Base-by-base conservation (phyloP, 2,329 filamentous ascomycete genomes). In the Pseudogymnoascus sp. region DNA sequence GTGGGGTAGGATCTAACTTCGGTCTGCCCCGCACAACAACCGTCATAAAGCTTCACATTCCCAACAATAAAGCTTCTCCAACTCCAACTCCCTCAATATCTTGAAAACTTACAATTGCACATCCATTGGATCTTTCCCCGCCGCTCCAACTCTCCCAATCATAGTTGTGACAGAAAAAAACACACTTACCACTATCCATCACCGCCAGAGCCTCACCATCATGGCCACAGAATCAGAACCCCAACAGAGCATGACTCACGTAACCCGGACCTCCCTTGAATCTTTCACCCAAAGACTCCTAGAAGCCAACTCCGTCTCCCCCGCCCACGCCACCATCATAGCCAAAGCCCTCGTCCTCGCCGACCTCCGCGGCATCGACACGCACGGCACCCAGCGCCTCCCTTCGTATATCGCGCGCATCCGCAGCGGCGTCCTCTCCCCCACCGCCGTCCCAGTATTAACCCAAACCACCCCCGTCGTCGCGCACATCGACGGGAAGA, bases 361-460 rank as follows among this genome's bases (percentile, higher is more conserved):
- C 11, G 90, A 93, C 69, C 82, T 93, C 0, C 86, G 90, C 42
- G 90, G 89, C 60, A 86, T 93, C 26, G 90, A 93, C 71, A 91
- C 88, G 0, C 90, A 93, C 72, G 90, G 87, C 65, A 85, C 89
- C 73, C 91, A 90, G 73, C 85, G 90, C 5, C 85, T 93, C 42
- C 89, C 89, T 1, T 90, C 87, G 0, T 93, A 93, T 77, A 84
- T 93, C 78, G 81, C 84, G 62, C 86, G 90, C 17, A 82, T 93
- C 66, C 84, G 88, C 2, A 81, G 87, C 70, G 86, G 86, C 1
- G 87, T 89, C 1, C 81, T 93, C 7, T 79, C 89, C 68, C 78
- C 86, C 10, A 73, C 72, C 10, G 87, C 87, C 1, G 72, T 77
- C 3, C 89, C 89, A 0, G 78, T 77, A 0, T 65, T 92, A 2